Base-by-base conservation (phyloP, 2,329 filamentous ascomycete genomes). In the Ophiostoma perfectum region DNA sequence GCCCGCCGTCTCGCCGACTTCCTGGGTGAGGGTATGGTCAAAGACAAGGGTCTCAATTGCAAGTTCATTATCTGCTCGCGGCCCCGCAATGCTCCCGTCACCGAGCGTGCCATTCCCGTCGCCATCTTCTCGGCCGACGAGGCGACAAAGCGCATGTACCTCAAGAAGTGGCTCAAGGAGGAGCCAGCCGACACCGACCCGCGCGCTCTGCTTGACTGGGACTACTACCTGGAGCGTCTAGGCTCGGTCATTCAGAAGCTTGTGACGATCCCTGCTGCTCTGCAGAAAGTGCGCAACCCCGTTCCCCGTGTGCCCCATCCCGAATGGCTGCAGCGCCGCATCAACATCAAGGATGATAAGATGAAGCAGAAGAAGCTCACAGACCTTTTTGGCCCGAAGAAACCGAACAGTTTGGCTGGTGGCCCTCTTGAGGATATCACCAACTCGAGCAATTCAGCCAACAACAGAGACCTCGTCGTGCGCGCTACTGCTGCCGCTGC, bases 361-460 rank as follows among this genome's bases (percentile, higher is more conserved):
- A 90, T 98, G 83, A 97, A 99, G 81, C 95, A 99, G 80, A 96
- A 93, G 81, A 99, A 99, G 80, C 90, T 99, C 82, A 99, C 94
- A 0, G 95, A 98, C 75, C 82, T 97, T 73, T 97, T 99, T 75
- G 83, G 76, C 1, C 42, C 75, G 90, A 66, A 52, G 47, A 64
- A 58, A 44, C 55, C 9, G 39, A 44, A 16, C 2, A 38, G 16
- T 44, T 38, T 27, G 55, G n/a, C 55, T 9, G 55, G 55, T 9
- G 55, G 83, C 63, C 90, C 92, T 0, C 78, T 96, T 38, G 86
- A 87, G 12, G 91, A 94, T 72, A 89, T 92, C 80, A 83, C 86
- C 76, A 80, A 96, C 85, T 77, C 83, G 77, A 86, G 78, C 73
- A 70, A 64, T 45, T 62, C 65, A 41, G 27, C 39, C 66, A 69